Evolutionary conservation across 345 rosid species (phyloP), one percentile per base, ranked within the genome.

Genomic region (Kernera saxatilis): DNA sequence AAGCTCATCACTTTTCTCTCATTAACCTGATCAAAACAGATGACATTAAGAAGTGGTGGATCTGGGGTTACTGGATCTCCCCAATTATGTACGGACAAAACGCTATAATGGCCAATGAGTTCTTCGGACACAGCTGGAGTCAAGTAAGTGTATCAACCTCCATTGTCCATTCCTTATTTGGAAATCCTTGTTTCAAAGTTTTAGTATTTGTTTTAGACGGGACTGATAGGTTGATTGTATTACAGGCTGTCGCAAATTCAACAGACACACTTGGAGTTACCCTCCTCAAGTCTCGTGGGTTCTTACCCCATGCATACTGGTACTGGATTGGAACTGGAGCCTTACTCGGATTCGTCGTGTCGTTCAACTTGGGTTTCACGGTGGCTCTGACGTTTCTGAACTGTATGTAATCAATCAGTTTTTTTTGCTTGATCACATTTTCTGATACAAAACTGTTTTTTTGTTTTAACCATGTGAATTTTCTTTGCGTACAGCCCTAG

Each of bases 321-420:
- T 93, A 91, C 71, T 93, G 96, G 97, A 83, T 91, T 18, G 97
- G 91, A 63, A 75, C 82, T 15, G 94, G 86, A 36, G 94, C 91
- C 65, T 58, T 73, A 67, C 78, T 88, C 18, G 97, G 92, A 71
- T 86, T 72, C 56, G 57, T 78, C 22, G 45, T 85, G 72, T 56
- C 91, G 5, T 88, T 86, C 78, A 93, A 93, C 75, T 74, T 85
- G 65, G 84, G 86, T 64, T 93, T 81, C 82, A 80, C 81, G n/a
- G 6, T 88, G 63, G 89, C 96, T 41, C 76, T 93, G 3, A 78
- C 85, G 51, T 88, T 82, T 77, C 85, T 93, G 10, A 76, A 88
- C 35, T 86, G 98, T 93, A 77, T 81, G 97, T 77, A 44, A 48
- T 21, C 46, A 45, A 18, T 52, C 53, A 18, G 30, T 46, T 49